Evolutionary conservation across 2,329 filamentous ascomycete genomes (phyloP).

Genomic region (Pseudogymnoascus sp.): DNA sequence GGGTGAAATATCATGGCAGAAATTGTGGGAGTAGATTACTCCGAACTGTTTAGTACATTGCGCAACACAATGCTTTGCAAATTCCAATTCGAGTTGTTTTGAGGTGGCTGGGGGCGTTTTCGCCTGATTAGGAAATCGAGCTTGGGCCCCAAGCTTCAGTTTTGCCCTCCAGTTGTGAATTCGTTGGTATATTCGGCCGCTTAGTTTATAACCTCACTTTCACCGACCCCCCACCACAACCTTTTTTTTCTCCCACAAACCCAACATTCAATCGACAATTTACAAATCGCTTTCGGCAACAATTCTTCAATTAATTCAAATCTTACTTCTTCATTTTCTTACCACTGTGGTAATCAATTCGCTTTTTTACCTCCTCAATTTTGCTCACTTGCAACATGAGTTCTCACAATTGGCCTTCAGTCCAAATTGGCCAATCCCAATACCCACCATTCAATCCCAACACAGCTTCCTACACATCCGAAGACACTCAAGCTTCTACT

Average conservation of each 20-base stretch:
- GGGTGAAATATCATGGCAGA: neutral
- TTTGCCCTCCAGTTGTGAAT: slow-evolving; percentile 3
- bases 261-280: neutral
- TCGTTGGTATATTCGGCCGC: neutral
- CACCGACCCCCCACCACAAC: neutral
- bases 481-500: neutral
- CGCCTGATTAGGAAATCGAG: neutral
- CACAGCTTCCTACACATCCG: neutral
- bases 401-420: slow-evolving; percentile 1
- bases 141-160: neutral
- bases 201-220: slow-evolving; percentile 9
- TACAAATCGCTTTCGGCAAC: neutral
- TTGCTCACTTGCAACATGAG: slow-evolving; percentile 4
- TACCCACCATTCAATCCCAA: slow-evolving; percentile 8
- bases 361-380: neutral
- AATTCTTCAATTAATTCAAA: slow-evolving; percentile 4
- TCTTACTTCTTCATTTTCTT: neutral
- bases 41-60: neutral
- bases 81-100: neutral
- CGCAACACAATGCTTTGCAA: neutral
- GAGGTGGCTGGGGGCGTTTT: neutral
- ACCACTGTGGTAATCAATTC: neutral
- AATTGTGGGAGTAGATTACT: neutral
- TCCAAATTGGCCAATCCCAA: neutral
- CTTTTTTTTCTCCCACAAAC: neutral